A percentile compares a stretch with the other conserved stretches of the same genome.
These are phyloP conservation scores for Coleophoma cylindrospora DNA, from an alignment of 2,329 filamentous ascomycete species.

Conservation along the genomic window DNA sequence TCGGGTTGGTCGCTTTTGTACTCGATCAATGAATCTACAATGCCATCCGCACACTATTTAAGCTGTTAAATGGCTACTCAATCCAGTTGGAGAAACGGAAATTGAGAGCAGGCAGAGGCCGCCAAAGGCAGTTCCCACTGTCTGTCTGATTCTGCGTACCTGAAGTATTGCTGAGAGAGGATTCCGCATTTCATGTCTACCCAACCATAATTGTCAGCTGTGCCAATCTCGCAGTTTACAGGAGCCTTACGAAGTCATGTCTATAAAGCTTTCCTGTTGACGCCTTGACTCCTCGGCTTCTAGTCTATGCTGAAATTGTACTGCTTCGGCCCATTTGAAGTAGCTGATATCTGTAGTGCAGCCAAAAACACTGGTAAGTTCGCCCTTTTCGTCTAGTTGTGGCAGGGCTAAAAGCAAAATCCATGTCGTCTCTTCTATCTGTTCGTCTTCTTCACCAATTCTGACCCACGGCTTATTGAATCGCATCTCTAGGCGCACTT, in stretches of 20 bases:
- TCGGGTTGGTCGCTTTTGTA: conserved; percentile 12
- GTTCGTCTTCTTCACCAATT: conserved; percentile 40
- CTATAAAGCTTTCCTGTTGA: conserved; percentile 64
- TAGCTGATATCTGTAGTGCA: conserved; percentile 79
- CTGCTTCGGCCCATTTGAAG: conserved; percentile 75
- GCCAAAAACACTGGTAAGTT: conserved; percentile 58
- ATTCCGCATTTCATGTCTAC: conserved; percentile 67
- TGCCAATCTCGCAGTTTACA: too few relatives aligned
- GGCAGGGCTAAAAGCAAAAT: conserved; percentile 65
- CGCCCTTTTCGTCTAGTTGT: conserved; percentile 57
- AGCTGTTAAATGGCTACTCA: too few relatives aligned
- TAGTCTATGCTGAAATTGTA: conserved; percentile 55
- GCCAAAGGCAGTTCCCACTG: too few relatives aligned
- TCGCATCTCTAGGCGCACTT: conserved; percentile 62
- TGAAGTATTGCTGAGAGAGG: conserved; percentile 70
- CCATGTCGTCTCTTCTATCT: conserved; percentile 51
- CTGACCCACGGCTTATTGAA: conserved; percentile 50
- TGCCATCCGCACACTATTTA: conserved; percentile 61
- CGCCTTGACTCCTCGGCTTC: conserved; percentile 67
- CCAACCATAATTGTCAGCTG: too few relatives aligned
- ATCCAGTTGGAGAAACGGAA: too few relatives aligned
- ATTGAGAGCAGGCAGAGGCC: too few relatives aligned
- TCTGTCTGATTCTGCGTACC: background rate
- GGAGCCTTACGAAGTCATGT: conserved; percentile 43
- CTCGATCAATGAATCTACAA: conserved; percentile 40